These are phyloP conservation scores for Trametes coccinea DNA, from an alignment of 768 basidiomycete genomes.

Conservation along the genomic window DNA sequence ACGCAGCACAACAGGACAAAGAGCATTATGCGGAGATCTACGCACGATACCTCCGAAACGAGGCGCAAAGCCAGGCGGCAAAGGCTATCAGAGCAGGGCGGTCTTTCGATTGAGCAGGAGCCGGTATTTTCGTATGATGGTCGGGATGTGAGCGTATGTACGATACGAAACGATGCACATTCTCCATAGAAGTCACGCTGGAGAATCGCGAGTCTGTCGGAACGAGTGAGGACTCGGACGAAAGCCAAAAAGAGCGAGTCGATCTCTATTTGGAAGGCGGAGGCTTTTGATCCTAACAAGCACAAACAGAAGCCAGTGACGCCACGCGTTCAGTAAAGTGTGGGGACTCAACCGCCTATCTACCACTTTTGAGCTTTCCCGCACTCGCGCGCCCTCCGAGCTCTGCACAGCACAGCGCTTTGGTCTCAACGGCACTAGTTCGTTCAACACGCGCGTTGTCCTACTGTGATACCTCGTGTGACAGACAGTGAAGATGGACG, in stretches of 20 bases:
- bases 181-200: not conserved
- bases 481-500: not conserved
- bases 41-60: slow-evolving; percentile 56
- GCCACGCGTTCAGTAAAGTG: not conserved
- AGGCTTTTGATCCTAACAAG: slow-evolving; percentile 9
- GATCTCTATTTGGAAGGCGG: not conserved
- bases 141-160: not conserved
- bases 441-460: too few relatives aligned
- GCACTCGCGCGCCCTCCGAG: too few relatives aligned
- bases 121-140: not conserved
- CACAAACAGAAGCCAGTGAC: slow-evolving; percentile 7
- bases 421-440: too few relatives aligned
- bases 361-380: too few relatives aligned
- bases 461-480: too few relatives aligned
- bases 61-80: slow-evolving; percentile 36
- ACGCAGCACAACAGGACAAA: slow-evolving; percentile 31
- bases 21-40: slow-evolving; percentile 51
- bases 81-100: slow-evolving; percentile 31
- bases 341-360: not conserved
- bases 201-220: not conserved
- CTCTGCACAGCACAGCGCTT: too few relatives aligned
- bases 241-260: not conserved
- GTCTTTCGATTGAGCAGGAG: slow-evolving; percentile 1
- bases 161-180: not conserved
- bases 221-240: not conserved